phyloP scores from a whole-genome alignment of 2,329 filamentous ascomycete species.

The Diaporthe sp. region DNA sequence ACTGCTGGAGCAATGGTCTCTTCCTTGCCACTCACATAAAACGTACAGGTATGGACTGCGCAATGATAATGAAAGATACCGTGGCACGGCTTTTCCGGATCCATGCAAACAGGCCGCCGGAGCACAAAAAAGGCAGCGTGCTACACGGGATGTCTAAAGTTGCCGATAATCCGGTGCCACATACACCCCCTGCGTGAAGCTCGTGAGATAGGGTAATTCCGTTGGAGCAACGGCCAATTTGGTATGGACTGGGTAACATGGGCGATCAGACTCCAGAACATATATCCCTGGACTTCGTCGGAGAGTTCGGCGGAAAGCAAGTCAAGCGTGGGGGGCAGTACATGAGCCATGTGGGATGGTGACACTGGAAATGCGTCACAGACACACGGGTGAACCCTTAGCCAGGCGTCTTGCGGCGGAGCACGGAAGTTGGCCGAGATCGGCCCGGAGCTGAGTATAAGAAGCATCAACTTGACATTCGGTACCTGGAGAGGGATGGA shows the following conservation, averaged over 20 bases:
- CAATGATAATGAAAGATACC: no score
- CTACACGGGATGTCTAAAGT: neutral
- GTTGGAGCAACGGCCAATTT: neutral
- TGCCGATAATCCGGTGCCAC: neutral
- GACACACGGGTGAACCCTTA: constrained; percentile 6
- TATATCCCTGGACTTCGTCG: neutral
- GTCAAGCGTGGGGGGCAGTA: neutral
- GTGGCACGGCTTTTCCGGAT: neutral
- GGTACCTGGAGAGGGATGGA: neutral
- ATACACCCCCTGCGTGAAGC: neutral
- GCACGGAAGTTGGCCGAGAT: constrained; percentile 15
- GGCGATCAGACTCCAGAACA: neutral
- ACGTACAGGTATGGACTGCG: neutral
- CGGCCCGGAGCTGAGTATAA: neutral
- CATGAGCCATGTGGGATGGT: neutral
- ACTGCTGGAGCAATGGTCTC: neutral
- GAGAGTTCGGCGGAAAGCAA: neutral
- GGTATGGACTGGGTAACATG: neutral
- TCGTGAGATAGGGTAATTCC: neutral
- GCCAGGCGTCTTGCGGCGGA: neutral
- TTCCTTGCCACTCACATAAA: neutral
- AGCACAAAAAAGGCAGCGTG: neutral
- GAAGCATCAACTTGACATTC: neutral
- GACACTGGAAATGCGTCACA: neutral
- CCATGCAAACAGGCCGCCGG: neutral